A percentile compares a stretch with the other conserved stretches of the same genome.
Evolutionary conservation across 169 alveolate genomes (phyloP).

Genomic region (Plasmodium reichenowi): DNA sequence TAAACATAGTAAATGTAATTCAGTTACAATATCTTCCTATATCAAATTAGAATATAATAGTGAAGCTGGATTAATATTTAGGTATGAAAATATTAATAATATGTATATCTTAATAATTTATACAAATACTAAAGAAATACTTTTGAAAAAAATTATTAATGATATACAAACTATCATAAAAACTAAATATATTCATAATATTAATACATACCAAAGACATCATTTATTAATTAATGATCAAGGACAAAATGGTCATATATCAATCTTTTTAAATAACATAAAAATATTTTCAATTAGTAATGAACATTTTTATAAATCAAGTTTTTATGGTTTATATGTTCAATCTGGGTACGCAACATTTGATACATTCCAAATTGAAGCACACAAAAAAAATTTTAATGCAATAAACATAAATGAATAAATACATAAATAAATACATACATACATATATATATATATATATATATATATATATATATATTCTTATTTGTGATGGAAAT

Average conservation of each 20-base stretch:
- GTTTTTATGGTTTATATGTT: slow-evolving; percentile 32
- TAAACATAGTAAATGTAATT: slow-evolving; percentile 41
- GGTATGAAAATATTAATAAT: slow-evolving; percentile 57
- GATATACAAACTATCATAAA: slow-evolving; percentile 25
- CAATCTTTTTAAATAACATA: slow-evolving; percentile 18
- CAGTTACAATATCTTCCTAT: slow-evolving; percentile 23
- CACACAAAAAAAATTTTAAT: not conserved
- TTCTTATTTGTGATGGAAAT: not conserved
- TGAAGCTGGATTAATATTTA: slow-evolving; percentile 60
- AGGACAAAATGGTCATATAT: slow-evolving; percentile 45
- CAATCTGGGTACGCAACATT: slow-evolving; percentile 50
- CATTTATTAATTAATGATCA: slow-evolving; percentile 38
- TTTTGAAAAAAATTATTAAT: slow-evolving; percentile 48
- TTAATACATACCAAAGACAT: slow-evolving; percentile 63
- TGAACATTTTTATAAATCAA: slow-evolving; percentile 43
- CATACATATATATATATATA: not conserved
- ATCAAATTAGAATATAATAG: slow-evolving; percentile 47
- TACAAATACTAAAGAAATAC: slow-evolving; percentile 20
- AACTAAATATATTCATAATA: slow-evolving; percentile 24
- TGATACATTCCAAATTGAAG: slow-evolving; percentile 46
- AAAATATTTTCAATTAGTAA: slow-evolving; percentile 30
- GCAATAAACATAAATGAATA: not conserved
- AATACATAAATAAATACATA: not conserved
- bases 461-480: not conserved
- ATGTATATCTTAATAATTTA: slow-evolving; percentile 62